phyloP scores from a whole-genome alignment of 106 monocot species.

The Dendrobium officinale region DNA sequence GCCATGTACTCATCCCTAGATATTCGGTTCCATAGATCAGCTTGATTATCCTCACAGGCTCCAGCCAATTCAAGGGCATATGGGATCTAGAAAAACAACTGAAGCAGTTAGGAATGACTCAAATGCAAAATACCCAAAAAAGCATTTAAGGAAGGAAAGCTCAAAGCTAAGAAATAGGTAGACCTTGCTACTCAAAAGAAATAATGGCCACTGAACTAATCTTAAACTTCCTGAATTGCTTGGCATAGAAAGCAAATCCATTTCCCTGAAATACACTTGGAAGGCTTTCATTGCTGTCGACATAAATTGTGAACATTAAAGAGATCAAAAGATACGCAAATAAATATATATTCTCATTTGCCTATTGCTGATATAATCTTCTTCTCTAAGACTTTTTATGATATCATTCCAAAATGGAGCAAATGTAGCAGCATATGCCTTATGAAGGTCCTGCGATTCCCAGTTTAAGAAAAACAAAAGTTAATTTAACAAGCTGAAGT shows the following conservation, averaged over 20 bases:
- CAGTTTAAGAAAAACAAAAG: conserved; percentile 6
- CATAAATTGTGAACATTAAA: neutral
- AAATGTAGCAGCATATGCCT: conserved; percentile 66
- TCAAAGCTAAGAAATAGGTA: neutral
- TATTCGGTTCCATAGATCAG: conserved; percentile 75
- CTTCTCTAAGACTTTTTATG: conserved; percentile 90
- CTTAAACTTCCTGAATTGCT: conserved; percentile 76
- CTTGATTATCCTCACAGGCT: conserved; percentile 64
- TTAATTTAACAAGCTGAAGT: neutral
- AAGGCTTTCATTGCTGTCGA: neutral
- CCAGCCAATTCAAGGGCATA: conserved; percentile 68
- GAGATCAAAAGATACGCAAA: neutral
- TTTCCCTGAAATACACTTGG: conserved; percentile 48
- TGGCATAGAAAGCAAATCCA: conserved; percentile 85
- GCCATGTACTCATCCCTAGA: conserved; percentile 94
- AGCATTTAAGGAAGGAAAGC: neutral
- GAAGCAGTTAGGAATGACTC: conserved; percentile 1
- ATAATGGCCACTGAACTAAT: conserved; percentile 96
- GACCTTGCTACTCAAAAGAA: conserved; percentile 95
- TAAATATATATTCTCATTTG: conserved; percentile 11
- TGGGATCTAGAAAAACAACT: conserved; percentile 5
- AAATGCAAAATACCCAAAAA: neutral
- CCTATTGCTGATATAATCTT: conserved; percentile 93
- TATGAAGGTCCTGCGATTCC: conserved; percentile 38
- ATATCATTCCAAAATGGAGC: conserved; percentile 99